Evolutionary conservation across 2,329 filamentous ascomycete genomes (phyloP), one percentile per base, ranked within the genome.

Genomic region (Penicillium sp.): DNA sequence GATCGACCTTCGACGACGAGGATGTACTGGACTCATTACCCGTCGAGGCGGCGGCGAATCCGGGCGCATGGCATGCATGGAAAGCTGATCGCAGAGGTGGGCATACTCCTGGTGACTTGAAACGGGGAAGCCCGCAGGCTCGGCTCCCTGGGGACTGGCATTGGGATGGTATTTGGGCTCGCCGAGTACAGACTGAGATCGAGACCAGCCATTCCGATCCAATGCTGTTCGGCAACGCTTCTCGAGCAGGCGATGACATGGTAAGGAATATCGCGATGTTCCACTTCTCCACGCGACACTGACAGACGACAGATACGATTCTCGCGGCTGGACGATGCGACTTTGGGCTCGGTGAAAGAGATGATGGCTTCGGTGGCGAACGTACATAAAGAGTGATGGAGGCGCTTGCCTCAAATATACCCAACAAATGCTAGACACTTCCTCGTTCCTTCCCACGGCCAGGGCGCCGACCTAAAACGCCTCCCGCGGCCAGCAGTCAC

Each of bases 141-240:
- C 75, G 86, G 54, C 79, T 82, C 43, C 91, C 91, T 0, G 89
- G 88, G 6, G 88, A 96, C 63, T 97, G 93, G 93, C 96, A 96
- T 67, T 97, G 93, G 93, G 91, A 96, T 65, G 92, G 93, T 0
- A 93, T 97, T 0, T 99, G 93, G 93, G 90, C 95, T 68, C 88
- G 92, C 58, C 83, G 93, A 48, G 92, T 96, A 1, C 87, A 84
- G 71, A 89, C 88, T 69, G 88, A 88, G 15, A 84, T 97, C 36
- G 83, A 87, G 44, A 80, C 83, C 8, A 96, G 91, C 65, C 75
- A 91, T 43, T 89, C 90, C 1, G 93, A 97, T 60, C 78, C 85
- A 1, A 86, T 90, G 4, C 74, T 97, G 20, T 97, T 86, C 73
- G 90, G 91, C 5, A 80, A 80, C 52, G 76, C 78, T 4, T 79